Evolutionary conservation across 495 filamentous ascomycete species (phyloP).

Genomic region (Immersiella caudata): DNA sequence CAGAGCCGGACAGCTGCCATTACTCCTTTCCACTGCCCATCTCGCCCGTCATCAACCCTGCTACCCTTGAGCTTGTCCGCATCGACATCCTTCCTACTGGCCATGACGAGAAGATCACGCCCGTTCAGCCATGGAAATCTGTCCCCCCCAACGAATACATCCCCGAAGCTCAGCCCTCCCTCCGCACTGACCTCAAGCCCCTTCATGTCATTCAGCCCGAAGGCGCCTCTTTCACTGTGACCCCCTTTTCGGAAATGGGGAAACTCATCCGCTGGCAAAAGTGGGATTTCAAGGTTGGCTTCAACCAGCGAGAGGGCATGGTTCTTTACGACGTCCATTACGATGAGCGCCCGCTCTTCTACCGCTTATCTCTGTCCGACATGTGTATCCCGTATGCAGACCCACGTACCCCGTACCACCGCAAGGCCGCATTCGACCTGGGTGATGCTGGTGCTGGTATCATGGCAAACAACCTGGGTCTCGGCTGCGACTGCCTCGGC

Average conservation of each 20-base stretch:
- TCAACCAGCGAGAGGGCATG: constrained; percentile 68
- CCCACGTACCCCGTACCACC: constrained; percentile 67
- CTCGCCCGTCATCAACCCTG: constrained; percentile 68
- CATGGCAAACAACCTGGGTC: constrained; percentile 69
- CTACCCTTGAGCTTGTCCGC: constrained; percentile 64
- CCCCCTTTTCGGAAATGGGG: constrained; percentile 41
- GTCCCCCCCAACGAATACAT: constrained; percentile 70
- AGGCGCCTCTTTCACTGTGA: constrained; percentile 66
- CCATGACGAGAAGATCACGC: constrained; percentile 52
- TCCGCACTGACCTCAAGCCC: constrained; percentile 69
- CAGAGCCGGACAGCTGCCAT: constrained; percentile 69
- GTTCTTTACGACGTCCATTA: constrained; percentile 68
- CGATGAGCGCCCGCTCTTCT: constrained; percentile 63
- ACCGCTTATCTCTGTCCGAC: constrained; percentile 67
- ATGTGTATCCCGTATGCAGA: constrained; percentile 81
- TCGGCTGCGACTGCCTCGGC: constrained; percentile 70
- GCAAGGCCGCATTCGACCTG: constrained; percentile 75
- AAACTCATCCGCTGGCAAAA: constrained; percentile 60
- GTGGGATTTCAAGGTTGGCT: constrained; percentile 67
- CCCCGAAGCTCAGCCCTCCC: constrained; percentile 63
- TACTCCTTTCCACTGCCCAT: constrained; percentile 79
- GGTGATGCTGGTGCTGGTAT: constrained; percentile 71
- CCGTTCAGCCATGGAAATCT: background rate
- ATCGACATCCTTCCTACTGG: constrained; percentile 64
- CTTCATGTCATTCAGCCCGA: constrained; percentile 75